Evolutionary conservation across 331 rosid species (phyloP).

Genomic region (Spiraea crenata): DNA sequence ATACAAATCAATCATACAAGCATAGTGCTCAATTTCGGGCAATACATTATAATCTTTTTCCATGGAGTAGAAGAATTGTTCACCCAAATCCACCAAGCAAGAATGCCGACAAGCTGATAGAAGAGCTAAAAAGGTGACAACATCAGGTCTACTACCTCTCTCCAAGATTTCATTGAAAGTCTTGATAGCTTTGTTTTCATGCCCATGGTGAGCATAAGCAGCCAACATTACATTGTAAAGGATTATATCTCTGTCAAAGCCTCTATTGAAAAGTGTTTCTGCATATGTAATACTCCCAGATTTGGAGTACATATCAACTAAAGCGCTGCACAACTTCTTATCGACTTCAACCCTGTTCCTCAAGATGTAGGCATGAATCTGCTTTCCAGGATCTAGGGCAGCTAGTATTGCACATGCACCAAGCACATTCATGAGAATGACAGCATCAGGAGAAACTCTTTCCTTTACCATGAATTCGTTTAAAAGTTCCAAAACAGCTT

Average conservation of each 20-base stretch:
- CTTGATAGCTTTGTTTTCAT: constrained; percentile 48
- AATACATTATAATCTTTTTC: constrained; percentile 41
- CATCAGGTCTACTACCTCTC: constrained; percentile 51
- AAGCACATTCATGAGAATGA: constrained; percentile 50
- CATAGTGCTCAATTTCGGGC: constrained; percentile 67
- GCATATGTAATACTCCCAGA: constrained; percentile 61
- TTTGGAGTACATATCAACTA: constrained; percentile 85
- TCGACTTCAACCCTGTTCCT: constrained; percentile 43
- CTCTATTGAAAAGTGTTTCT: constrained; percentile 41
- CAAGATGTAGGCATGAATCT: constrained; percentile 60
- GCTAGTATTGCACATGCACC: constrained; percentile 74
- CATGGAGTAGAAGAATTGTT: constrained; percentile 56
- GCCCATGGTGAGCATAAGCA: constrained; percentile 78
- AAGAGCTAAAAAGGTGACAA: constrained; percentile 70
- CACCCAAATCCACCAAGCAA: constrained; percentile 60
- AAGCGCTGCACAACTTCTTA: constrained; percentile 54
- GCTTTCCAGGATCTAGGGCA: constrained; percentile 58
- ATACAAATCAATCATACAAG: constrained; percentile 83
- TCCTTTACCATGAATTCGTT: constrained; percentile 41
- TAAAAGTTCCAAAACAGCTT: constrained; percentile 56
- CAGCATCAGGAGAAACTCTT: constrained; percentile 41
- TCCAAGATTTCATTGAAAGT: constrained; percentile 61
- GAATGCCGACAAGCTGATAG: constrained; percentile 71
- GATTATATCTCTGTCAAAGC: constrained; percentile 48
- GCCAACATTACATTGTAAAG: constrained; percentile 71